phyloP scores from a whole-genome alignment of 2,329 filamentous ascomycete species.

The Elsinoe necatrix region DNA sequence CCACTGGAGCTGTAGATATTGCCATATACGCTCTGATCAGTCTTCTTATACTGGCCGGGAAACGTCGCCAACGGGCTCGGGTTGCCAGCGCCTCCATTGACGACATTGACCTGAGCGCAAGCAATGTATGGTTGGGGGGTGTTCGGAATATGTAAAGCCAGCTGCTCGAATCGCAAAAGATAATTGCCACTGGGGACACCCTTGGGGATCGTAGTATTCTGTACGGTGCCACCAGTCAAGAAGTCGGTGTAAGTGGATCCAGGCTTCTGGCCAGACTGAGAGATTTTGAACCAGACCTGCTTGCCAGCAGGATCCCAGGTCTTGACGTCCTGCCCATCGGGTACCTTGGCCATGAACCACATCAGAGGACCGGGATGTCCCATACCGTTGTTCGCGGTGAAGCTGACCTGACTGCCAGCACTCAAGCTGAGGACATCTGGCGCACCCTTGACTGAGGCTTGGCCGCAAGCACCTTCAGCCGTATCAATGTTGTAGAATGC shows the following conservation, averaged over 20 bases:
- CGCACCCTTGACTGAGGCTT: background rate
- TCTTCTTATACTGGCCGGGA: background rate
- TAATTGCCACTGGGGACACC: conserved; percentile 6
- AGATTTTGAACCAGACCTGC: background rate
- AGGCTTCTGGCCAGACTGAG: background rate
- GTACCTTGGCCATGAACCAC: background rate
- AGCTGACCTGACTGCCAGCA: background rate
- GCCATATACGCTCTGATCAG: background rate
- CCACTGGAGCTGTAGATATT: background rate
- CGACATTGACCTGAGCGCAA: background rate
- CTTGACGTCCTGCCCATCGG: conserved; percentile 1
- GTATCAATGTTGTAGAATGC: background rate
- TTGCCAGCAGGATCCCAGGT: background rate
- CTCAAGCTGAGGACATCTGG: background rate
- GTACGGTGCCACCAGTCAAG: background rate
- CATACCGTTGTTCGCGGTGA: background rate
- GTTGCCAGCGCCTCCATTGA: background rate
- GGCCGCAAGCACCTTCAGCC: background rate
- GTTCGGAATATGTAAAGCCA: background rate
- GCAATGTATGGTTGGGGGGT: background rate
- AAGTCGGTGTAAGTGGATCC: conserved; percentile 1
- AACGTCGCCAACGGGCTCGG: background rate
- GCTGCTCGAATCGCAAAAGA: conserved; percentile 9
- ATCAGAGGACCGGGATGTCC: background rate
- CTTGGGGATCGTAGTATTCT: background rate